phyloP scores from a whole-genome alignment of 2,329 filamentous ascomycete genomes.

The Fusarium veterinarium region DNA sequence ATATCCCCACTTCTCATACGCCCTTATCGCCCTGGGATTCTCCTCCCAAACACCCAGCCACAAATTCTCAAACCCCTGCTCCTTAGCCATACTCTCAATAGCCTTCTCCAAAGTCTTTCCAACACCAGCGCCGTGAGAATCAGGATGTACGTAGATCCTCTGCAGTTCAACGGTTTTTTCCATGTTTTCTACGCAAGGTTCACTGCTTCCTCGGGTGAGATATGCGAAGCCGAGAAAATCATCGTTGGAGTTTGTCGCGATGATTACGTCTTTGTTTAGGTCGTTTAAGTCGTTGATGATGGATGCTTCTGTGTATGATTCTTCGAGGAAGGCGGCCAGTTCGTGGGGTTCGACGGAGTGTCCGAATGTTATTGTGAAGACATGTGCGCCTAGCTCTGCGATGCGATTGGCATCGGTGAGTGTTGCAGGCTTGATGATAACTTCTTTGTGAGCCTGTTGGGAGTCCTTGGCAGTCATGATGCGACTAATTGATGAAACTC shows the following conservation, averaged over 20 bases:
- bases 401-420: constrained; percentile 38
- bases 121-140: constrained; percentile 53
- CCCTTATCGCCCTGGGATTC: constrained; percentile 52
- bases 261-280: constrained; percentile 42
- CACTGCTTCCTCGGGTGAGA: constrained; percentile 51
- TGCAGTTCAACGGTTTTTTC: constrained; percentile 54
- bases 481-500: accelerated
- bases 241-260: constrained; percentile 32
- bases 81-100: constrained; percentile 49
- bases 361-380: constrained; percentile 56
- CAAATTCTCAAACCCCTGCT: constrained; percentile 52
- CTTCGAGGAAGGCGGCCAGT: constrained; percentile 52
- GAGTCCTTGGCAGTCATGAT: neutral
- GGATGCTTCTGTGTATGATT: constrained; percentile 52
- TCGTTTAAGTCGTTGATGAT: constrained; percentile 41
- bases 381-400: constrained; percentile 48
- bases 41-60: constrained; percentile 63
- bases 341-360: constrained; percentile 54
- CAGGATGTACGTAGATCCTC: constrained; percentile 54
- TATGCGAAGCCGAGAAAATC: constrained; percentile 55
- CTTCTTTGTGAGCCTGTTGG: neutral
- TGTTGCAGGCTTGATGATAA: constrained; percentile 12
- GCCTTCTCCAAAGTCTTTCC: constrained; percentile 49
- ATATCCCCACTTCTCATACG: constrained; percentile 57
- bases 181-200: constrained; percentile 52